phyloP scores from a whole-genome alignment of 306 rosid species.

The Dalbergia cultrata region DNA sequence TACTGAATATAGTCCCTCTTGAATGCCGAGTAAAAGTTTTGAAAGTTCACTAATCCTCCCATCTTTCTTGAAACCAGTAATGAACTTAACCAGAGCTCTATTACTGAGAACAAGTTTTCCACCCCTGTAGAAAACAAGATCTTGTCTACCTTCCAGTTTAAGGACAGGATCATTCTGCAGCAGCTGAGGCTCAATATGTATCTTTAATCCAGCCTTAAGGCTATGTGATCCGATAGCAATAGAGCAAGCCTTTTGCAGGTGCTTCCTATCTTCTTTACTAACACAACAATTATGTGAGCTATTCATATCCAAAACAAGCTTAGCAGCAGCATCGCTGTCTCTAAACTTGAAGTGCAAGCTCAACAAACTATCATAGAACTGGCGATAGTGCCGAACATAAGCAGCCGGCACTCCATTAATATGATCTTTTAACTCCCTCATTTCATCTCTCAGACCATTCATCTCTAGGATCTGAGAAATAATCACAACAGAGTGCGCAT shows the following conservation, averaged over 20 bases:
- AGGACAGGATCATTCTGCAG: constrained; percentile 76
- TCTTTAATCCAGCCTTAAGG: constrained; percentile 64
- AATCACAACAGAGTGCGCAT: constrained; percentile 71
- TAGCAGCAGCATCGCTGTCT: constrained; percentile 71
- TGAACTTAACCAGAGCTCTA: constrained; percentile 71
- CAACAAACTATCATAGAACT: constrained; percentile 82
- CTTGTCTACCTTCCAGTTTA: constrained; percentile 66
- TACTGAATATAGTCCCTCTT: constrained; percentile 54
- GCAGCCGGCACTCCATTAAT: constrained; percentile 62
- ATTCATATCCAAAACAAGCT: constrained; percentile 73
- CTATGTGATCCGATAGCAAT: constrained; percentile 77
- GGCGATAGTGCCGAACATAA: constrained; percentile 63
- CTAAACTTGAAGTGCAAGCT: constrained; percentile 84
- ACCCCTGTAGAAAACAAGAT: constrained; percentile 58
- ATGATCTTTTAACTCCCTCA: constrained; percentile 63
- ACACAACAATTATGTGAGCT: constrained; percentile 47
- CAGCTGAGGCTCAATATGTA: constrained; percentile 70
- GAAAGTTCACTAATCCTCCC: constrained; percentile 69
- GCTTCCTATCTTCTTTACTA: constrained; percentile 46
- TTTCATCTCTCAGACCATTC: constrained; percentile 83
- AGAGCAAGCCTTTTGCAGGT: constrained; percentile 53
- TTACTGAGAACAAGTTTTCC: constrained; percentile 78
- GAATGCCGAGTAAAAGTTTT: constrained; percentile 66
- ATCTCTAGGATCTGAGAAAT: constrained; percentile 75
- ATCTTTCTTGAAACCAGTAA: constrained; percentile 57